phyloP scores from a whole-genome alignment of 768 basidiomycete genomes.

The Mycena leptocephala region DNA sequence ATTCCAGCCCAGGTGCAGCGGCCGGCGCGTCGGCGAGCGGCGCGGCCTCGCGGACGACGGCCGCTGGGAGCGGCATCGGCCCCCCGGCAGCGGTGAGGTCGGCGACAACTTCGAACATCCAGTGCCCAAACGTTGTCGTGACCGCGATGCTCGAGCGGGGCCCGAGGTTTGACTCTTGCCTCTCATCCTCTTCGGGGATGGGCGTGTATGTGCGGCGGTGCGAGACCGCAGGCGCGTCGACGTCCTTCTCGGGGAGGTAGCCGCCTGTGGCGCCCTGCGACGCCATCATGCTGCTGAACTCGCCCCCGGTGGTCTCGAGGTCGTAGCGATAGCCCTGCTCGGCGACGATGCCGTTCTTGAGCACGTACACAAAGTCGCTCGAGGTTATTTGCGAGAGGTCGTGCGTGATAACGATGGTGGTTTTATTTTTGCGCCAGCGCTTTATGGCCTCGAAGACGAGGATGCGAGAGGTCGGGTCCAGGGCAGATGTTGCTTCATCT shows the following conservation, averaged over 20 bases:
- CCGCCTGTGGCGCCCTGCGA: slow-evolving; percentile 68
- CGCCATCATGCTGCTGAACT: slow-evolving; percentile 70
- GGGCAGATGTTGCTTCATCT: slow-evolving; percentile 76
- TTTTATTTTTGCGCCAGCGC: slow-evolving; percentile 76
- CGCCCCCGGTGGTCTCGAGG: slow-evolving; percentile 67
- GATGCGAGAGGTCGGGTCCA: slow-evolving; percentile 82
- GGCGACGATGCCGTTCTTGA: slow-evolving; percentile 75
- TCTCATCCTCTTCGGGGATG: slow-evolving; percentile 64
- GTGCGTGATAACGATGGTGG: slow-evolving; percentile 87
- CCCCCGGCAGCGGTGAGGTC: slow-evolving; percentile 61
- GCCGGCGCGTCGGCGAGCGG: slow-evolving; percentile 46
- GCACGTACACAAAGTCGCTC: slow-evolving; percentile 84
- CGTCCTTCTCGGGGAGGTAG: slow-evolving; percentile 59
- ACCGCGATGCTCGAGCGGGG: slow-evolving; percentile 49
- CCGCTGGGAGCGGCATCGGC: slow-evolving; percentile 35
- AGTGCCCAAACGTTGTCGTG: slow-evolving; percentile 72
- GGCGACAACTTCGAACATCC: slow-evolving; percentile 89
- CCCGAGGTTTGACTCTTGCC: slow-evolving; percentile 52
- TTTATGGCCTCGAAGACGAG: slow-evolving; percentile 73
- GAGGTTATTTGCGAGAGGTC: slow-evolving; percentile 78
- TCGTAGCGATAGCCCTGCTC: slow-evolving; percentile 84
- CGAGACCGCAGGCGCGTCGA: slow-evolving; percentile 39
- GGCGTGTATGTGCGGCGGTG: slow-evolving; percentile 62
- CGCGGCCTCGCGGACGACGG: slow-evolving; percentile 47
- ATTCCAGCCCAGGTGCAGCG: slow-evolving; percentile 26